phyloP scores from a whole-genome alignment of 2,329 filamentous ascomycete genomes.

The Plenodomus lindquistii region DNA sequence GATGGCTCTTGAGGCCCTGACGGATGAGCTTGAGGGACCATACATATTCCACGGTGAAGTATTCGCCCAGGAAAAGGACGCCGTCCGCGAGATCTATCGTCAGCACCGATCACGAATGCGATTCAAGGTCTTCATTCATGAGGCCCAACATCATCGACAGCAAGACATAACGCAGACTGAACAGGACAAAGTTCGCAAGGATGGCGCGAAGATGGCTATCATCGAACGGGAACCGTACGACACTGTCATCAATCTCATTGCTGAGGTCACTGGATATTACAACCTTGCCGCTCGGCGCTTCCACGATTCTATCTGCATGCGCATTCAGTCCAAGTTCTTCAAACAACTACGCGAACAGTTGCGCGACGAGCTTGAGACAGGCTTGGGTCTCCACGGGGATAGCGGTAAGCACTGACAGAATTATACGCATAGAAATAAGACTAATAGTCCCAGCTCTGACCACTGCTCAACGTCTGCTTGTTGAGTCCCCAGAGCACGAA shows the following conservation, averaged over 20 bases:
- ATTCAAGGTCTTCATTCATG: slow-evolving; percentile 31
- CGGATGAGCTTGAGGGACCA: slow-evolving; percentile 40
- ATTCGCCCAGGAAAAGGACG: slow-evolving; percentile 20
- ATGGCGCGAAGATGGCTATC: slow-evolving; percentile 21
- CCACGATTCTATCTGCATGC: slow-evolving; percentile 56
- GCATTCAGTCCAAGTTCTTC: slow-evolving; percentile 45
- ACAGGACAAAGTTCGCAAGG: slow-evolving; percentile 28
- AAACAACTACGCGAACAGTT: slow-evolving; percentile 25
- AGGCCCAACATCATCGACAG: slow-evolving; percentile 11
- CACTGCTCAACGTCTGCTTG: slow-evolving; percentile 26
- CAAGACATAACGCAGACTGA: slow-evolving; percentile 26
- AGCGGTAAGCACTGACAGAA: slow-evolving; percentile 19
- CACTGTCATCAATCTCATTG: slow-evolving; percentile 64
- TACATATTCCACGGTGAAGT: slow-evolving; percentile 37
- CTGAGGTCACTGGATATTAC: slow-evolving; percentile 71
- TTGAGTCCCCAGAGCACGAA: slow-evolving; percentile 40
- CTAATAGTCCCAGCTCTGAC: slow-evolving; percentile 5
- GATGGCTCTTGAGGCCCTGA: slow-evolving; percentile 29
- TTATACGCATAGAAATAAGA: background rate
- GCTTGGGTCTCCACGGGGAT: slow-evolving; percentile 21
- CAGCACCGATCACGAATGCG: slow-evolving; percentile 32
- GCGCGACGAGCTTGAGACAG: slow-evolving; percentile 27
- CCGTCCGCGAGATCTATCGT: slow-evolving; percentile 22
- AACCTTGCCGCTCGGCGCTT: slow-evolving; percentile 67
- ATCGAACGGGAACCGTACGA: slow-evolving; percentile 63